Evolutionary conservation across 768 basidiomycete species (phyloP), one percentile per base, ranked within the genome.

Genomic region (Tulasnella sp.): DNA sequence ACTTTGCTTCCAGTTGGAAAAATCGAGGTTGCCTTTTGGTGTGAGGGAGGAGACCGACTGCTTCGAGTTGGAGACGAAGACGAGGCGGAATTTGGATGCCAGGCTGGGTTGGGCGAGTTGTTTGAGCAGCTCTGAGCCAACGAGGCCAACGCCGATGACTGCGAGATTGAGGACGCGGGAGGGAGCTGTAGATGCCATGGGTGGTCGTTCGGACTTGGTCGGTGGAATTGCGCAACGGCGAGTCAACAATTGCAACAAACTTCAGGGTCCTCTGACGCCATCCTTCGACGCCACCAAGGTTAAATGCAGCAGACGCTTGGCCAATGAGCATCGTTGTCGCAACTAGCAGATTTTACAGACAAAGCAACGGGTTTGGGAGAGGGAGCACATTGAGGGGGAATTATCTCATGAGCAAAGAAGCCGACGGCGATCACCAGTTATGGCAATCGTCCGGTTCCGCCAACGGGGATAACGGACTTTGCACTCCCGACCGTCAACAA

Each of bases 81-180:
- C 85, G 80, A 95, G 85, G 70, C 84, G 86, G 85, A 93, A 90
- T n/a, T 11, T 86, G 87, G 36, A 85, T 84, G 80, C 80, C 40
- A 88, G 84, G n/a, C 85, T 77, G 2, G 91, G 89, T 42, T 90
- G 86, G 15, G 90, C 85, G 31, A 98, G 86, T 83, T 99, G 97
- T 54, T 86, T 83, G 82, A 99, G 86, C 80, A 99, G 89, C 81
- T 94, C 93, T 52, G 89, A 86, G 37, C 97, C 97, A 34, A 99
- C 97, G 72, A 97, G 92, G 3, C 97, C 97, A 39, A 94, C 88
- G 76, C 97, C 97, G 75, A 98, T 86, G 79, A 97, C 87, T 64
- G 94, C 94, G 73, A 98, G 89, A 71, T 79, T 76, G 49, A 81
- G 58, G 54, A 75, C 74, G 58, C 67, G 54, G 37, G 67, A 31